Percentiles rank a stretch among this genome's conserved stretches.
phyloP scores from a whole-genome alignment of 768 basidiomycete genomes.

The Trametes punicea region DNA sequence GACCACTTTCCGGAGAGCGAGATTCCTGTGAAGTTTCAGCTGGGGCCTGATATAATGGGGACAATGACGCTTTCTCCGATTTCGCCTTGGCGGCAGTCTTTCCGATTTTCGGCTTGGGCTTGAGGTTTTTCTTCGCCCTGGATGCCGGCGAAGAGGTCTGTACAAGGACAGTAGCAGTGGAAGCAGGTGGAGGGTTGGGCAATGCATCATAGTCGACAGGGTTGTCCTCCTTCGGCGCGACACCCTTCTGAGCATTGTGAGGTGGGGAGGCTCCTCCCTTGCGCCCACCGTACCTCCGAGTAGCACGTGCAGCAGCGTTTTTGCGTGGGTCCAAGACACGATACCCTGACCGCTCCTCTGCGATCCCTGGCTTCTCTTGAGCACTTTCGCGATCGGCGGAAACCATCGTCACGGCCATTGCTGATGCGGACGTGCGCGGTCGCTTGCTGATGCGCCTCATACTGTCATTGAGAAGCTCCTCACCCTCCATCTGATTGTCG shows the following conservation, averaged over 20 bases:
- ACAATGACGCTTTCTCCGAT: too few species aligned
- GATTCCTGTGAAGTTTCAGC: too few species aligned
- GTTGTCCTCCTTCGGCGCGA: background rate
- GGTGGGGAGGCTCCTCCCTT: conserved; percentile 36
- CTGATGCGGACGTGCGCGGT: background rate
- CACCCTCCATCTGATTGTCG: too few species aligned
- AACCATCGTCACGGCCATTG: too few species aligned
- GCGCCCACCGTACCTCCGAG: conserved; percentile 30
- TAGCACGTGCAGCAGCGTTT: conserved; percentile 21
- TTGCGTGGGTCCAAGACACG: conserved; percentile 13
- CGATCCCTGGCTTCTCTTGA: too few species aligned
- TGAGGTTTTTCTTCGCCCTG: too few species aligned
- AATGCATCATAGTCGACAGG: conserved; percentile 34
- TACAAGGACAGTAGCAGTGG: background rate
- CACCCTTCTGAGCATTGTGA: background rate
- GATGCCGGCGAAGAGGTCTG: background rate
- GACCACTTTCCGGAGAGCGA: too few species aligned
- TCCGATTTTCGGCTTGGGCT: background rate
- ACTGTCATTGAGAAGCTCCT: background rate
- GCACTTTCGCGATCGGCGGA: too few species aligned
- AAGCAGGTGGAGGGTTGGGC: conserved; percentile 21
- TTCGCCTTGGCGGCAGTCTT: background rate
- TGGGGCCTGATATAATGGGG: too few species aligned
- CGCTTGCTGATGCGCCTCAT: background rate
- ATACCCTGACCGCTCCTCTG: background rate